A percentile compares a stretch with the other conserved stretches of the same genome.
Evolutionary conservation across 2,329 filamentous ascomycete genomes (phyloP).

Genomic region (Diaporthe vaccinii): DNA sequence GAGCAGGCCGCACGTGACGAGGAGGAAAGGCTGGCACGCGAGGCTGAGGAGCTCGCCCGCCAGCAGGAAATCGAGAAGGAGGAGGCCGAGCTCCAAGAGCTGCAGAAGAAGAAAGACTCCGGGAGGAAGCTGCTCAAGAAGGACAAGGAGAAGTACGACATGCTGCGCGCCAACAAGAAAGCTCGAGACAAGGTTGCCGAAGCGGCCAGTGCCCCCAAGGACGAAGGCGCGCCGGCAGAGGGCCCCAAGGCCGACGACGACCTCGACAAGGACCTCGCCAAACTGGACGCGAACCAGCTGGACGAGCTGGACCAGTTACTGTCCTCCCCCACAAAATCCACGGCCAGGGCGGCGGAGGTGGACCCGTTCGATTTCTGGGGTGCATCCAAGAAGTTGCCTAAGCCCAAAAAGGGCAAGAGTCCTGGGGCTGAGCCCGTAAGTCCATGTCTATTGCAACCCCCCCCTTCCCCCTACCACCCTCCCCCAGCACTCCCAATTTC

Average conservation of each 20-base stretch:
- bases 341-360: conserved; percentile 46
- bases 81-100: conserved; percentile 45
- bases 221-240: conserved; percentile 55
- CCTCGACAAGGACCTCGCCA: conserved; percentile 45
- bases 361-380: conserved; percentile 72
- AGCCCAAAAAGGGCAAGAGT: conserved; percentile 55
- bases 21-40: conserved; percentile 40
- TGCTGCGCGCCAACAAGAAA: conserved; percentile 38
- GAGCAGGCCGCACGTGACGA: conserved; percentile 40
- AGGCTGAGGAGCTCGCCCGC: conserved; percentile 40
- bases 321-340: conserved; percentile 32
- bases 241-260: conserved; percentile 39
- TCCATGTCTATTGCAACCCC: conserved; percentile 37
- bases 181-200: conserved; percentile 38
- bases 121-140: conserved; percentile 38
- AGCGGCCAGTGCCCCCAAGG: conserved; percentile 57
- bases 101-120: conserved; percentile 44
- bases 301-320: conserved; percentile 49
- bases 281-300: conserved; percentile 43
- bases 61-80: conserved; percentile 38
- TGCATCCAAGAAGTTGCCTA: conserved; percentile 59
- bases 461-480: conserved; percentile 39
- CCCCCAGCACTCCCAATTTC: conserved; percentile 42
- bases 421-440: conserved; percentile 50
- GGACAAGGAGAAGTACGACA: conserved; percentile 40